Percentiles rank a stretch among this genome's conserved stretches.
phyloP scores from a whole-genome alignment of 2,329 filamentous ascomycete genomes.

The Pseudogymnoascus sp. region DNA sequence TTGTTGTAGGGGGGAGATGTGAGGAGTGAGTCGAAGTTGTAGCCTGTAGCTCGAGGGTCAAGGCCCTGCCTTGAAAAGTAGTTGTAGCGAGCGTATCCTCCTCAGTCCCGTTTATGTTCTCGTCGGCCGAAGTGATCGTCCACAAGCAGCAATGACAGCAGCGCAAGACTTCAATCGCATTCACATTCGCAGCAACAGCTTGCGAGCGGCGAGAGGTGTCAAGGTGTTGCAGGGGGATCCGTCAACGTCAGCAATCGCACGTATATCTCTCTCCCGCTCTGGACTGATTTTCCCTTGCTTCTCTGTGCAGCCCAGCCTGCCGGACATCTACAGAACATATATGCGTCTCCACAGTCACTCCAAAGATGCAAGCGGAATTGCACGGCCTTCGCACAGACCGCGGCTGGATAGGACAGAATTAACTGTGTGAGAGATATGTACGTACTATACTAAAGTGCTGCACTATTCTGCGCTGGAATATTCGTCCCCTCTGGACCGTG shows the following conservation, averaged over 20 bases:
- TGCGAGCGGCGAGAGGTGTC: background rate
- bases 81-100: background rate
- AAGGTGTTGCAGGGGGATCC: background rate
- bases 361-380: background rate
- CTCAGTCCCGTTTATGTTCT: background rate
- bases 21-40: background rate
- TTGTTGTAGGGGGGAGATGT: background rate
- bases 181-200: background rate
- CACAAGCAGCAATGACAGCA: background rate
- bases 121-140: background rate
- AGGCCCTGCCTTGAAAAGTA: background rate
- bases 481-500: background rate
- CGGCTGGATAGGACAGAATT: background rate
- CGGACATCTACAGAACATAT: slow-evolving; percentile 6
- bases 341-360: background rate
- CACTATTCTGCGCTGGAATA: background rate
- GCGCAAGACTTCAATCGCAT: background rate
- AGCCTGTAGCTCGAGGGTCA: background rate
- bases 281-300: background rate
- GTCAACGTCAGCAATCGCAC: background rate
- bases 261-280: background rate
- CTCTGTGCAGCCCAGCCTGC: background rate
- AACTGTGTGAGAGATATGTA: background rate
- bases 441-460: background rate
- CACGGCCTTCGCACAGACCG: slow-evolving; percentile 3